Base-by-base conservation (phyloP, 371 early-diverging fungal species). In the Rhizopus delemar region DNA sequence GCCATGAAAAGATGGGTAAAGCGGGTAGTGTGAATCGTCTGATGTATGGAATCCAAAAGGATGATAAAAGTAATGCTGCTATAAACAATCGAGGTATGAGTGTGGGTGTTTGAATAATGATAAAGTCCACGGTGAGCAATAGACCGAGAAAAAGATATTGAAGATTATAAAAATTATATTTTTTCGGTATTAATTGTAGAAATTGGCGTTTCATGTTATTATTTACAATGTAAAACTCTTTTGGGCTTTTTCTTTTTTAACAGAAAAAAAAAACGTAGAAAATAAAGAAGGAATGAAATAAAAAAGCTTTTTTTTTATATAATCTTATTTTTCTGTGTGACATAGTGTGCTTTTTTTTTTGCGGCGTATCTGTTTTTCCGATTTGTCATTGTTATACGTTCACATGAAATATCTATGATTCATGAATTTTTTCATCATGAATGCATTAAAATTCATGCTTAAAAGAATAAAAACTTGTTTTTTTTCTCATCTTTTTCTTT, bases 1-100 rank as follows among this genome's bases (percentile, higher is more conserved):
- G 70, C 87, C 88, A 90, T 16, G 85, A 70, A 38, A 82, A 78
- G n/a, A 87, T 81, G 31, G 86, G 82, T 46, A 83, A 56, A 36
- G 83, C 80, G 3, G 85, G 85, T 8, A 81, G 46, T 33, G 77
- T 74, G 46, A 86, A 85, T 8, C 65, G 74, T 64, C 73, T 65
- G 29, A 80, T 46, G 49, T 74, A 76, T 12, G 80, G 80, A 49
- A 77, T 68, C 5, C 49, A 54, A 16, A 62, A 62, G 36, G 70
- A 68, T 12, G 68, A 15, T 5, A 66, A 13, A 9, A 69, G 61
- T 31, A 59, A 32, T 3, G 50, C 29, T 16, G 53, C 61, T 34
- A 78, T n/a, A 11, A 71, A 11, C 0, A 71, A 31, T 31, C 77
- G 63, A 22, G 46, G 46, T 45, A 45, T 22, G 22, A 45, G 7